Base-by-base conservation (phyloP, 805 yeast species). In the Ogataea chonburiensis region DNA sequence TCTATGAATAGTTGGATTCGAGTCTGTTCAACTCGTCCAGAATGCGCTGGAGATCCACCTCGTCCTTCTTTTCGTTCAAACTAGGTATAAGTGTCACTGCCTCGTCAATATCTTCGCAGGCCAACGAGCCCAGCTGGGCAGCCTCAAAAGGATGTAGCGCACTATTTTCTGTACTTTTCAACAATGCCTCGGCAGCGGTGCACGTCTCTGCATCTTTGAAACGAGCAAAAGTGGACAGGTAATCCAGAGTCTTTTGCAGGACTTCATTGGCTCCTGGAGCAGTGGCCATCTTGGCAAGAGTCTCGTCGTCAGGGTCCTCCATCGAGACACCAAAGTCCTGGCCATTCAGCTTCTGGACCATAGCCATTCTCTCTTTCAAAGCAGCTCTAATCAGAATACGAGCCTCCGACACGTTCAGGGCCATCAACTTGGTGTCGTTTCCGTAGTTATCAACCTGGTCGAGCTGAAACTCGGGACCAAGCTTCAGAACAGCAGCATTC, bases 71-170 rank as follows among this genome's bases (percentile, higher is more conserved):
- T 43, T 73, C 77, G 16, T 76, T 73, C 55, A 93, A 71, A 61
- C 95, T 84, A 30, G 98, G 97, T 40, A 93, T 81, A 53, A 93
- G 70, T 12, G 96, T 86, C 63, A 86, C 86, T 23, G 98, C 98
- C 67, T 93, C 98, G 56, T 77, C 98, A 5, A 95, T 88, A 45
- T 91, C 97, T 56, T 91, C 98, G 63, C 97, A 89, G 19, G 93
- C 84, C 44, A 91, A 70, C 3, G 95, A 86, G 17, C 75, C 79
- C 43, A 83, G 67, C 63, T 93, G 98, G 1, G 98, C 95, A 37
- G 86, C 70, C 64, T 93, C 98, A 60, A 93, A 93, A 1, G 98
- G 98, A 67, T 93, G 98, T 52, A 93, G 64, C 17, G 78, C 81
- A 26, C 75, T 66, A 52, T 81, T 82, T 47, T 86, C 95, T 31